Evolutionary conservation across 371 early-diverging fungal genomes (phyloP).

Genomic region (Coemansia sp.): DNA sequence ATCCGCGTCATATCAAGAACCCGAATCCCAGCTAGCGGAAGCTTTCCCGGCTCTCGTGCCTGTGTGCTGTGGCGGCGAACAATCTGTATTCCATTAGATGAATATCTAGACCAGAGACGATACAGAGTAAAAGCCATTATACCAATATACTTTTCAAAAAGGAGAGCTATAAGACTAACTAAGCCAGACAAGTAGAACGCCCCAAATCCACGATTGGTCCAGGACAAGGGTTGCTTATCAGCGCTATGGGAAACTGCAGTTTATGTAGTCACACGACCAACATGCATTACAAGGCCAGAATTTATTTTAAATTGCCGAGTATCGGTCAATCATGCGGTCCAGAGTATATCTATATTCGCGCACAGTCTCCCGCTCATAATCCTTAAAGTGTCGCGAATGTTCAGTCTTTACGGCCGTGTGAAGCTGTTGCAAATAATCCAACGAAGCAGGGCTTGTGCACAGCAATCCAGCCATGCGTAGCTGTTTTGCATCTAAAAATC

Average conservation of each 20-base stretch:
- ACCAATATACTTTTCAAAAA: too few relatives aligned
- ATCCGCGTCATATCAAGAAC: constrained; percentile 84
- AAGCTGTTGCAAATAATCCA: constrained; percentile 26
- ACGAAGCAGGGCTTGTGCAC: constrained; percentile 22
- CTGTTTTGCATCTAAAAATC: not conserved
- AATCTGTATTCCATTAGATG: not conserved
- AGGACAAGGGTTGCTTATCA: too few relatives aligned
- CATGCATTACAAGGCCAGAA: too few relatives aligned
- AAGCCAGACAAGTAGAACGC: too few relatives aligned
- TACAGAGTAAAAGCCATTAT: too few relatives aligned
- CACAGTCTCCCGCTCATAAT: constrained; percentile 43
- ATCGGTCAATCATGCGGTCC: constrained; percentile 37
- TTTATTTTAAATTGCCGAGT: constrained; percentile 4
- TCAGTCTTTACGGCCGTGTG: constrained; percentile 16
- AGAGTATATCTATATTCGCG: constrained; percentile 23
- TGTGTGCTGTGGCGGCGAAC: constrained; percentile 6
- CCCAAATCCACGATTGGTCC: too few relatives aligned
- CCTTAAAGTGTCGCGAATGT: constrained; percentile 32
- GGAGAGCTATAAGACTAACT: too few relatives aligned
- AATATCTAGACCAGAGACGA: too few relatives aligned
- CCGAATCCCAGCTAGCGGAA: constrained; percentile 72
- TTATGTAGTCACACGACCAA: too few relatives aligned
- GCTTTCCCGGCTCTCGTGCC: not conserved
- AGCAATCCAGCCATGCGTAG: constrained; percentile 34
- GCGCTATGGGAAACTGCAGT: too few relatives aligned